These are phyloP conservation scores for Paulownia fortunei DNA, from an alignment of 257 asterid species.

Conservation along the genomic window DNA sequence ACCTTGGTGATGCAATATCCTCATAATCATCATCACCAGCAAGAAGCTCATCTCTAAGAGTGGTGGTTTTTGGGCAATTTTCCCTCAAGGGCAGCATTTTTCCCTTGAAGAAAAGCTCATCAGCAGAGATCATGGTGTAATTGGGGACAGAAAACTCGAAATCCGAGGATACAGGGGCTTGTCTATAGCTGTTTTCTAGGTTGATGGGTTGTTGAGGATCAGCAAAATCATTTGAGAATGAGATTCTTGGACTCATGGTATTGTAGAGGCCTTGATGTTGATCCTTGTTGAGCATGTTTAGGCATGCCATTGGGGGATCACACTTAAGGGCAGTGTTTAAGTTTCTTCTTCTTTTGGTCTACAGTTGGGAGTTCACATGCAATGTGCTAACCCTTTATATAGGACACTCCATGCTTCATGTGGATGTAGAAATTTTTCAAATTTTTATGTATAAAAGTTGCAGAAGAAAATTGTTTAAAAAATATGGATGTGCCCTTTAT, in stretches of 20 bases:
- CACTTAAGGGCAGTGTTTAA: neutral
- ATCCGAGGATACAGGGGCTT: conserved; percentile 79
- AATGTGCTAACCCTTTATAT: conserved; percentile 42
- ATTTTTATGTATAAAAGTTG: neutral
- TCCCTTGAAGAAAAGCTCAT: conserved; percentile 72
- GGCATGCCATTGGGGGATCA: conserved; percentile 51
- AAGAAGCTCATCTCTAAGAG: conserved; percentile 75
- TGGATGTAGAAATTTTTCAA: neutral
- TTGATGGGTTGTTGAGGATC: conserved; percentile 50
- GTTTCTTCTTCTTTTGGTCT: conserved; percentile 3
- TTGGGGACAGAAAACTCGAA: conserved; percentile 64
- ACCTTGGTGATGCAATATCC: conserved; percentile 30
- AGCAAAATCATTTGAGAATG: conserved; percentile 80
- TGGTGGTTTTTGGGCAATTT: conserved; percentile 43
- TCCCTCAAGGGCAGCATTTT: conserved; percentile 60
- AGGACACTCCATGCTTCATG: conserved; percentile 23
- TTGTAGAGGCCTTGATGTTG: conserved; percentile 11
- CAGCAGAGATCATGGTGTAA: conserved; percentile 61
- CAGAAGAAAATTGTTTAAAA: neutral
- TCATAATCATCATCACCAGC: conserved; percentile 48
- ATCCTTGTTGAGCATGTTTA: conserved; percentile 42
- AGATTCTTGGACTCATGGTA: conserved; percentile 62
- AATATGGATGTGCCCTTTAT: conserved; percentile 9
- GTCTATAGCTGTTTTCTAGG: conserved; percentile 60
- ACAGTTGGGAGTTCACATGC: conserved; percentile 39